Conservation (phyloP, 345 rosid genomes). For the Citrus mangshanensis region DNA sequence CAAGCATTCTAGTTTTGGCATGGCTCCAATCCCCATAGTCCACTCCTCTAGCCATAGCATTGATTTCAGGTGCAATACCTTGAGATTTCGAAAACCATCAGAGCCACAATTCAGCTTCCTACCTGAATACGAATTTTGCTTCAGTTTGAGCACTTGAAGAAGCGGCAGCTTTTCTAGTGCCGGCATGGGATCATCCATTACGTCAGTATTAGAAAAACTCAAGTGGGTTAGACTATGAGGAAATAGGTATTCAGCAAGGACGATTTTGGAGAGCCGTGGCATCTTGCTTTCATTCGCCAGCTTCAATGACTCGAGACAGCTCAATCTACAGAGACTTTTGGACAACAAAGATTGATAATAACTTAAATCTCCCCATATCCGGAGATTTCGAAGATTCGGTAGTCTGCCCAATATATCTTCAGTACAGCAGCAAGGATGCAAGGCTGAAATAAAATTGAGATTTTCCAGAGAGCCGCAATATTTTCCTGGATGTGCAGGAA, state of each 20-base stretch:
- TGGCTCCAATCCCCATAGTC: background rate
- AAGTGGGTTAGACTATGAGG: background rate
- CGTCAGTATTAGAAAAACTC: background rate
- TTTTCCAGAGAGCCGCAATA: background rate
- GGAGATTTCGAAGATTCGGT: background rate
- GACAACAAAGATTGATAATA: background rate
- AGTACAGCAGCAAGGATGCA: background rate
- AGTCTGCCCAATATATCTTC: background rate
- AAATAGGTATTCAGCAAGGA: background rate
- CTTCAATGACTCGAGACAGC: background rate
- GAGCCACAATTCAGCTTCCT: background rate
- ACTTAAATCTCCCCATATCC: background rate
- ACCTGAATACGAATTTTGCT: background rate
- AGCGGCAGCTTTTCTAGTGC: background rate
- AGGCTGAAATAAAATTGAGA: background rate
- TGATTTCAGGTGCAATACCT: background rate
- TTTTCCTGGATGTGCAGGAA: background rate
- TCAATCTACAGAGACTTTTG: background rate
- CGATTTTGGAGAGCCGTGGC: background rate
- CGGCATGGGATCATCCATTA: background rate
- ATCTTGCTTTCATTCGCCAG: background rate
- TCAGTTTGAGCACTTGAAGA: background rate
- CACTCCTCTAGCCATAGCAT: constrained; percentile 7
- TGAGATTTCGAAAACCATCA: background rate
- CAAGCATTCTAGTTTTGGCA: background rate